Percentiles rank a stretch among this genome's conserved stretches.
These are phyloP conservation scores for Colletotrichum eremochloae DNA, from an alignment of 2,329 filamentous ascomycete genomes.

Conservation along the genomic window DNA sequence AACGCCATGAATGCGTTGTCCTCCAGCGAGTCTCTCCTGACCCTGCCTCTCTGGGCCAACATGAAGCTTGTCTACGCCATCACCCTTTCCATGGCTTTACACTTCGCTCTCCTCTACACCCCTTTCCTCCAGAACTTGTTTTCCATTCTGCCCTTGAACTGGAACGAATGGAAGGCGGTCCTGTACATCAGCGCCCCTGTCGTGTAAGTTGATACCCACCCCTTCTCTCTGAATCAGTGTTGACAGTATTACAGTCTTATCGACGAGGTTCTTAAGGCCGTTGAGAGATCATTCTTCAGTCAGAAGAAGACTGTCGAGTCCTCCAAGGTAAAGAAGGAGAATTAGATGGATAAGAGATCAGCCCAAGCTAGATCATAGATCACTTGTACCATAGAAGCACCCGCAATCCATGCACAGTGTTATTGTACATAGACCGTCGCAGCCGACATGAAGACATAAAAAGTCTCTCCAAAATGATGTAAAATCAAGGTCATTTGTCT, in stretches of 20 bases:
- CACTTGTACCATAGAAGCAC: constrained; percentile 47
- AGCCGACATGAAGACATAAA: constrained; percentile 25
- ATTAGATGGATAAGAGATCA: constrained; percentile 53
- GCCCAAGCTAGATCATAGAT: constrained; percentile 49
- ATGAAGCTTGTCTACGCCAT: constrained; percentile 99
- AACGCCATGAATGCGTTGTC: constrained; percentile 99
- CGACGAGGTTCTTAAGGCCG: constrained; percentile 85
- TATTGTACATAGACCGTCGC: constrained; percentile 34
- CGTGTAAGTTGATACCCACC: constrained; percentile 74
- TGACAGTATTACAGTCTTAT: constrained; percentile 69
- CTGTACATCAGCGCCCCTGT: constrained; percentile 90
- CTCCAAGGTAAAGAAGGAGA: constrained; percentile 66
- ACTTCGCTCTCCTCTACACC: constrained; percentile 93
- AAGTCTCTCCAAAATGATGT: constrained; percentile 3
- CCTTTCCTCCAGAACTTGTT: constrained; percentile 91
- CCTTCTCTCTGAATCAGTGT: background rate
- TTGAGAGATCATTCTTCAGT: constrained; percentile 78
- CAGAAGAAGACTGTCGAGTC: constrained; percentile 59
- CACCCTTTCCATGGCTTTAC: constrained; percentile 89
- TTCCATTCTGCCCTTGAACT: constrained; percentile 88
- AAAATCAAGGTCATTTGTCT: constrained; percentile 38
- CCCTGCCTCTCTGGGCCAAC: constrained; percentile 96
- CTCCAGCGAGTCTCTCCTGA: constrained; percentile 93
- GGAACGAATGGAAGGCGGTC: constrained; percentile 93
- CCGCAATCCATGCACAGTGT: constrained; percentile 39